Conservation (phyloP, 441 rosid species). For the Geranium incanum region DNA sequence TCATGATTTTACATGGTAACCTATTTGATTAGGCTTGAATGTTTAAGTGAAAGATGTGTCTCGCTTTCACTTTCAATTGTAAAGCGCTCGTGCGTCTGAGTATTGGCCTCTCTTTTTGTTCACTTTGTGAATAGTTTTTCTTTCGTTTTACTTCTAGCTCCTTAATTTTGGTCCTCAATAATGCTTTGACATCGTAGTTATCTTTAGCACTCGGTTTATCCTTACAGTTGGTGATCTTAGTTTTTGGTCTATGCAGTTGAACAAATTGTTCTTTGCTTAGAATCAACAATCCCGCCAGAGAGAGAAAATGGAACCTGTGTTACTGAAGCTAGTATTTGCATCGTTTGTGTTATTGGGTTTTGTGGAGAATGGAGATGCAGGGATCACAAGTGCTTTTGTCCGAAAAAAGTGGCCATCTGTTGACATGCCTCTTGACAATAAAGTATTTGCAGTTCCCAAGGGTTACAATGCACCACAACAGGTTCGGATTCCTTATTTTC, state of each 20-base stretch:
- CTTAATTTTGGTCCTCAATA: not conserved
- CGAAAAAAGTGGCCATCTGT: conserved; percentile 56
- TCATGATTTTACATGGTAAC: not conserved
- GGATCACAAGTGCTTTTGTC: conserved; percentile 44
- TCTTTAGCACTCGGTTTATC: not conserved
- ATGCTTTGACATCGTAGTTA: not conserved
- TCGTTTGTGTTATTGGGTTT: conserved; percentile 32
- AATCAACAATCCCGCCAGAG: conserved; percentile 19
- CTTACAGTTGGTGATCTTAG: not conserved
- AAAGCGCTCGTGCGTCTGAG: not conserved
- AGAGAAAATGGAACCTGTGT: conserved; percentile 27
- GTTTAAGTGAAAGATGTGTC: not conserved
- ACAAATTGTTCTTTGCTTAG: conserved; percentile 22
- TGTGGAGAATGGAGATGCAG: conserved; percentile 32
- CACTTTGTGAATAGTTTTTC: not conserved
- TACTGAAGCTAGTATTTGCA: conserved; percentile 27
- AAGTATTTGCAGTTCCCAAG: conserved; percentile 47
- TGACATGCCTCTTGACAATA: conserved; percentile 54
- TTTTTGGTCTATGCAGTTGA: conserved; percentile 17
- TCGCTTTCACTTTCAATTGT: not conserved
- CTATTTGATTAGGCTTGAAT: not conserved
- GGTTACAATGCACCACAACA: conserved; percentile 72
- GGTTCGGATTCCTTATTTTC: conserved; percentile 21
- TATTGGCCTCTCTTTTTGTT: not conserved
- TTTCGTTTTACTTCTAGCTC: not conserved